Evolutionary conservation across 495 filamentous ascomycete genomes (phyloP).

Genomic region (Penicillium nucicola): DNA sequence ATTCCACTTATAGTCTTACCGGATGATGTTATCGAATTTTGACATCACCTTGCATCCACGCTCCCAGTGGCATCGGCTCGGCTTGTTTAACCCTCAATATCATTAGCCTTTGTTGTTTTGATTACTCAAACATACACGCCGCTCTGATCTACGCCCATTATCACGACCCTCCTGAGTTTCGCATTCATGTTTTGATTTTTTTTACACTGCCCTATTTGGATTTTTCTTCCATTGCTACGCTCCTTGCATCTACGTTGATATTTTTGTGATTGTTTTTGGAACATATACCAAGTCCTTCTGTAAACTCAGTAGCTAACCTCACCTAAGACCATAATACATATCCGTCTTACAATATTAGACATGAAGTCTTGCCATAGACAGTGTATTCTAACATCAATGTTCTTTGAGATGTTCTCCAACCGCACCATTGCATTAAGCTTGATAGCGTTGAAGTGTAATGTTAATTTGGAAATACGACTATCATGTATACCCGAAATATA

Average conservation of each 20-base stretch:
- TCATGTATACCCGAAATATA: too few relatives aligned
- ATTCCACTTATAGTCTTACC: slow-evolving; percentile 19
- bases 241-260: slow-evolving; percentile 5
- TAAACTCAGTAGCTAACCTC: slow-evolving; percentile 3
- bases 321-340: slow-evolving; percentile 2
- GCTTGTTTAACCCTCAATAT: background rate
- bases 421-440: too few relatives aligned
- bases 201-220: slow-evolving; percentile 5
- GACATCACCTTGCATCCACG: slow-evolving; percentile 13
- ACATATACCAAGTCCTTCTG: background rate
- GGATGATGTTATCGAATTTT: slow-evolving; percentile 5
- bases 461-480: too few relatives aligned
- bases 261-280: slow-evolving; percentile 1
- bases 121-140: slow-evolving; percentile 4
- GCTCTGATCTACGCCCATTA: slow-evolving; percentile 12
- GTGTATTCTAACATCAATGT: too few relatives aligned
- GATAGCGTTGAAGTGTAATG: too few relatives aligned
- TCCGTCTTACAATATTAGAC: too few relatives aligned
- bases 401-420: too few relatives aligned
- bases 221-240: background rate
- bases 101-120: slow-evolving; percentile 1
- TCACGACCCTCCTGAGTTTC: slow-evolving; percentile 15
- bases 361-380: too few relatives aligned
- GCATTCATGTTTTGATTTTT: slow-evolving; percentile 5
- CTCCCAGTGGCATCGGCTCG: slow-evolving; percentile 6